Evolutionary conservation across 2,329 filamentous ascomycete species (phyloP).

Genomic region (Penicillium palitans): DNA sequence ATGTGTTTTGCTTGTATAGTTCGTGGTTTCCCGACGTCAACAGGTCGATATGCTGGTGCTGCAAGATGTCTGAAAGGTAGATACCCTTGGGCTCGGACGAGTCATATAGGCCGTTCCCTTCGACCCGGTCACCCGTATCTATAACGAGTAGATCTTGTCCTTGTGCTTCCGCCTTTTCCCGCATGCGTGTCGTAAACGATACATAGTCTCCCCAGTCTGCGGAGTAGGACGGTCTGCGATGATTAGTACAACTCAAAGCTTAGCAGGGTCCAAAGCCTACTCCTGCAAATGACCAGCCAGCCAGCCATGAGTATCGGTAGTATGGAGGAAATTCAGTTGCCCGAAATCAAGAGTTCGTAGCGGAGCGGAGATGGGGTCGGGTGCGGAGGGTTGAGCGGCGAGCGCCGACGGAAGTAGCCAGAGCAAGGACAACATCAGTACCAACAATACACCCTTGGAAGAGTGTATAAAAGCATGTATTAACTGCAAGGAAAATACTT

Average conservation of each 20-base stretch:
- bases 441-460: neutral
- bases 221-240: conserved; percentile 74
- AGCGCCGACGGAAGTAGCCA: conserved; percentile 31
- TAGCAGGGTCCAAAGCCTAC: conserved; percentile 48
- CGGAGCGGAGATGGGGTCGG: conserved; percentile 73
- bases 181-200: conserved; percentile 84
- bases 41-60: conserved; percentile 78
- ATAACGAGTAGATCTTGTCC: conserved; percentile 87
- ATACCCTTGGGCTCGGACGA: conserved; percentile 81
- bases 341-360: conserved; percentile 85
- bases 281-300: conserved; percentile 90
- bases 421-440: conserved; percentile 20
- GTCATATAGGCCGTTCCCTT: conserved; percentile 94
- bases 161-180: conserved; percentile 70
- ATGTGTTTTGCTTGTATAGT: conserved; percentile 78
- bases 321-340: conserved; percentile 96
- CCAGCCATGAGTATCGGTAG: conserved; percentile 96
- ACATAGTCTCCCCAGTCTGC: conserved; percentile 98
- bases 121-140: conserved; percentile 90
- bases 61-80: conserved; percentile 85
- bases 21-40: conserved; percentile 93
- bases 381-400: conserved; percentile 75
- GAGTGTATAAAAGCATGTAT: neutral
- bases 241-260: conserved; percentile 19
- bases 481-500: neutral